Base-by-base conservation (phyloP, 2,329 filamentous ascomycete species). In the Alternaria consortialis region DNA sequence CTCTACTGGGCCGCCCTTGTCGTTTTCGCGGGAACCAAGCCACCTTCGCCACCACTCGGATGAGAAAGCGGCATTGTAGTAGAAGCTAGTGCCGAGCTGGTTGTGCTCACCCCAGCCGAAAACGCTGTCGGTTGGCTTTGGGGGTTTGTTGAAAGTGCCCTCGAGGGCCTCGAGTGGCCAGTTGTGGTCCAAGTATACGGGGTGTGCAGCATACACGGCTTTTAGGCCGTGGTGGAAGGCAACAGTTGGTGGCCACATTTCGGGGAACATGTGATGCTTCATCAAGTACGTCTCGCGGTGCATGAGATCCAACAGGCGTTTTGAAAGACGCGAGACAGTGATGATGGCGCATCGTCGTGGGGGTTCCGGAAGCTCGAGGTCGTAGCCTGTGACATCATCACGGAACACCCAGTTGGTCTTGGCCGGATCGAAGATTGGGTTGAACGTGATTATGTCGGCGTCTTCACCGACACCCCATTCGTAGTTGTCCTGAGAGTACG, bases 171-270 rank as follows among this genome's bases (percentile, higher is more conserved):
- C 78, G 15, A 83, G 73, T 17, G 82, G 80, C 90, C 90, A 93
- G 51, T 90, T 86, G 62, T 91, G 87, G 77, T 94, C 91, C 71
- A 93, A 91, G 77, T 89, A 94, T 47, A 94, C 87, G 1, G 91
- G 91, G 77, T 94, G 91, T 11, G 91, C 91, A 11, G 88, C 90
- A 71, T 90, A 92, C 4, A 93, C 89, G 5, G 90, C 88, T 80
- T 94, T 94, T 50, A 94, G 82, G 6, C 92, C 91, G 74, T 95
- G 91, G 64, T 93, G 86, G 17, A 94, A 83, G 0, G 90, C 88
- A 27, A 90, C 86, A 0, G 90, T 90, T 56, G 90, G 88, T 0
- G 91, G 88, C 62, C 89, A 91, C 91, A 94, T 93, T 75, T 94
- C 91, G 0, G 91, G 91, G 59, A 90, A 90, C 70, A 94, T 88